These are phyloP conservation scores for Rhynchospora tenuis DNA, from an alignment of 176 grass and related monocot genomes.

Conservation along the genomic window DNA sequence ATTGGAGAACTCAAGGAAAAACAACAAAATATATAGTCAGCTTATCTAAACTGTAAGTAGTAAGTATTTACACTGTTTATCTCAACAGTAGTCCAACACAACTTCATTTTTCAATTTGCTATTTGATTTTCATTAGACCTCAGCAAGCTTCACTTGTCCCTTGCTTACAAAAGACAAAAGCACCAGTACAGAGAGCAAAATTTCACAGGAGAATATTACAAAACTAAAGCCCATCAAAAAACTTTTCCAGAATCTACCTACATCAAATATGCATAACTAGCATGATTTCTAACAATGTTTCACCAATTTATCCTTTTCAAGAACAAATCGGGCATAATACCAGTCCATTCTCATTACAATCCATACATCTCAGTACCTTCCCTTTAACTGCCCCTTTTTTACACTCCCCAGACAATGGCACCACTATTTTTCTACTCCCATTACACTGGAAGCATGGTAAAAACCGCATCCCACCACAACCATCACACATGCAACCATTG, in stretches of 20 bases:
- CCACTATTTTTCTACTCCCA: slow-evolving; percentile 51
- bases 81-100: background rate
- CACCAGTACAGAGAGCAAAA: background rate
- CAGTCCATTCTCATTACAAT: slow-evolving; percentile 72
- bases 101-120: background rate
- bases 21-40: background rate
- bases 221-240: background rate
- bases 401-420: background rate
- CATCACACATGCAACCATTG: slow-evolving; percentile 31
- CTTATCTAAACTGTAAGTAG: background rate
- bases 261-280: background rate
- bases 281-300: background rate
- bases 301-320: background rate
- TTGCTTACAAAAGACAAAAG: background rate
- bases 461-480: slow-evolving; percentile 53
- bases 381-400: background rate
- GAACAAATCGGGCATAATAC: slow-evolving; percentile 71
- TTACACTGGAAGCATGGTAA: slow-evolving; percentile 59
- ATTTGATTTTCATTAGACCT: background rate
- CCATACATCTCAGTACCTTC: slow-evolving; percentile 44
- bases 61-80: background rate
- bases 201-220: background rate
- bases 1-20: background rate
- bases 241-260: too few relatives aligned
- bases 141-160: background rate